These are phyloP conservation scores for Trichosporon coremiiforme DNA, from an alignment of 1,284 basidiomycete genomes.

Conservation along the genomic window DNA sequence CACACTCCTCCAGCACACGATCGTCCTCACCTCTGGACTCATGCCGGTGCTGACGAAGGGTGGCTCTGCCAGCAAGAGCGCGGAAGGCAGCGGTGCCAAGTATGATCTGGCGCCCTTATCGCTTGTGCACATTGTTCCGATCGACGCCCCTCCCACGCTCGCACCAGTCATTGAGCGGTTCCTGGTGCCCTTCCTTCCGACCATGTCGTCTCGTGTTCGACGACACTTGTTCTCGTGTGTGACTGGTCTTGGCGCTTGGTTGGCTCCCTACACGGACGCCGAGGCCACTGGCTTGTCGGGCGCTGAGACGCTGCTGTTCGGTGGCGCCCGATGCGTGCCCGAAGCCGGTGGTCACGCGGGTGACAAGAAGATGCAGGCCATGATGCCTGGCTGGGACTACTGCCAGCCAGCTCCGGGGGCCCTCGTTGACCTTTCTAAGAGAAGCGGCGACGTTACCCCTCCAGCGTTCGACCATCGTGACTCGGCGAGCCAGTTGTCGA, in stretches of 20 bases:
- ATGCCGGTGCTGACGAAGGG: constrained; percentile 36
- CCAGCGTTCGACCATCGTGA: constrained; percentile 24
- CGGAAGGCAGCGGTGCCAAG: constrained; percentile 7
- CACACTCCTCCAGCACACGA: constrained; percentile 46
- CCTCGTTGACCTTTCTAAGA: constrained; percentile 20
- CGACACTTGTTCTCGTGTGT: constrained; percentile 36
- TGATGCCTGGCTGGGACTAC: constrained; percentile 40
- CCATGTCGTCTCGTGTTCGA: constrained; percentile 26
- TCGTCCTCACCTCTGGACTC: constrained; percentile 44
- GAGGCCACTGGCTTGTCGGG: constrained; percentile 28
- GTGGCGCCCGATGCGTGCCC: constrained; percentile 39
- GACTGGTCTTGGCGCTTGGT: constrained; percentile 35
- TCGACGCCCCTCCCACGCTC: constrained; percentile 36
- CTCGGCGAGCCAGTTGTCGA: constrained; percentile 24
- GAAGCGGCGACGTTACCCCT: constrained; percentile 1
- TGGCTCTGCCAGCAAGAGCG: neutral
- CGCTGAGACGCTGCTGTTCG: constrained; percentile 43
- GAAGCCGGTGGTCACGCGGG: neutral
- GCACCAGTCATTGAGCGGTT: constrained; percentile 46
- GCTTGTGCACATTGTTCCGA: constrained; percentile 45
- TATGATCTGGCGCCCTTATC: constrained; percentile 33
- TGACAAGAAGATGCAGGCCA: constrained; percentile 33
- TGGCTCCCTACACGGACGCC: constrained; percentile 30
- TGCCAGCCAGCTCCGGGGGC: constrained; percentile 35
- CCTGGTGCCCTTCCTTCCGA: constrained; percentile 39